A percentile compares a stretch with the other conserved stretches of the same genome.
Evolutionary conservation across 768 basidiomycete species (phyloP).

Genomic region (Boletus bicolor): DNA sequence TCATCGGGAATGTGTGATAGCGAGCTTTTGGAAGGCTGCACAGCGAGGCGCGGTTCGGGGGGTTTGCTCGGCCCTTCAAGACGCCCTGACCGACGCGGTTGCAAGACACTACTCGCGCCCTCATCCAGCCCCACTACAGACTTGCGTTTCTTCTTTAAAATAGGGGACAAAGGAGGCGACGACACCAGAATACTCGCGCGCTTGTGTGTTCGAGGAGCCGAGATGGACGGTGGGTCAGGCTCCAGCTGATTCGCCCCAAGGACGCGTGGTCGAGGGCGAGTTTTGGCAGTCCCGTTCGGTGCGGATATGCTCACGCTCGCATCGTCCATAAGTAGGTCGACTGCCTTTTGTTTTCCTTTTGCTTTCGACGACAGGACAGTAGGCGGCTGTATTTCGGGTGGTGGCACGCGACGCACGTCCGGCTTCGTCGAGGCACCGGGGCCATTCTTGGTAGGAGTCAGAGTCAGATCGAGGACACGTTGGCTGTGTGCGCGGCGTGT

Average conservation of each 20-base stretch:
- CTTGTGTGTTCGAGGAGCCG: conserved; percentile 21
- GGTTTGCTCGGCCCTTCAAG: conserved; percentile 17
- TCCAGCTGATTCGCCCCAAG: conserved; percentile 2
- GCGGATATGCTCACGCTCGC: conserved; percentile 6
- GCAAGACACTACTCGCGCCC: background rate
- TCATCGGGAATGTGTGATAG: background rate
- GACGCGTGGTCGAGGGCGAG: conserved; percentile 9
- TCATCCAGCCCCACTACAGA: conserved; percentile 9
- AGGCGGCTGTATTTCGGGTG: background rate
- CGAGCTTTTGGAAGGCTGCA: background rate
- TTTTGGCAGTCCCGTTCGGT: conserved; percentile 10
- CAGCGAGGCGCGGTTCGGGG: background rate
- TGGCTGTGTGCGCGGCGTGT: conserved; percentile 61
- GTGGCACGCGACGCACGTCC: conserved; percentile 10
- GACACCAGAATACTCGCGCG: conserved; percentile 22
- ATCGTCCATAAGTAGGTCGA: conserved; percentile 15
- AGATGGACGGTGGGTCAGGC: conserved; percentile 4
- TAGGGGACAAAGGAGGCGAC: conserved; percentile 21
- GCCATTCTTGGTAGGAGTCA: conserved; percentile 16
- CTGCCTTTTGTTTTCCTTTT: conserved; percentile 32
- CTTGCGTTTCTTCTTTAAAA: conserved; percentile 28
- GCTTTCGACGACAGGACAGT: conserved; percentile 25
- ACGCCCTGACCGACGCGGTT: conserved; percentile 20
- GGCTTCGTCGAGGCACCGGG: conserved; percentile 9
- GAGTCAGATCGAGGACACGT: conserved; percentile 44